Evolutionary conservation across 805 yeast species (phyloP).

Genomic region (Debaryomyces prosopidis): DNA sequence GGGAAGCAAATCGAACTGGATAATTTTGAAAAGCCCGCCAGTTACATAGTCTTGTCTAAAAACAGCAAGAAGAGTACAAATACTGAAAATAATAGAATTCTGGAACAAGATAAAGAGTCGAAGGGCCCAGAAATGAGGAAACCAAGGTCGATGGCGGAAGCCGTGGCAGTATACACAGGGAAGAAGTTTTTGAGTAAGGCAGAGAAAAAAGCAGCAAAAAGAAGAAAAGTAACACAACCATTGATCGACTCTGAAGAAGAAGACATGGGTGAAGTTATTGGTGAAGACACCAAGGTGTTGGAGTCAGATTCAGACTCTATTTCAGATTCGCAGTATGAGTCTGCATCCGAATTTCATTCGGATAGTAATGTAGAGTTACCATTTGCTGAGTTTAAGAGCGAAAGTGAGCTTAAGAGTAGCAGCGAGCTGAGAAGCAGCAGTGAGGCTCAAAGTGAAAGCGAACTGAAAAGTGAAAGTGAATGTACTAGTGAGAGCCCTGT

Average conservation of each 20-base stretch:
- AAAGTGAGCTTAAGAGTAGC: slow-evolving; percentile 2
- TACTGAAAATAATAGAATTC: slow-evolving; percentile 1
- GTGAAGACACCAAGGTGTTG: slow-evolving; percentile 14
- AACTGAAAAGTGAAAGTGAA: neutral
- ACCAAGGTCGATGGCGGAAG: slow-evolving; percentile 57
- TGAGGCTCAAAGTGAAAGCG: slow-evolving; percentile 11
- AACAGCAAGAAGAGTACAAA: slow-evolving; percentile 11
- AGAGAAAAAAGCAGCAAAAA: slow-evolving; percentile 31
- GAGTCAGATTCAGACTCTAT: slow-evolving; percentile 15
- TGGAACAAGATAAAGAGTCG: neutral
- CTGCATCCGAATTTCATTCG: slow-evolving; percentile 31
- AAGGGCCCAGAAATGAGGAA: slow-evolving; percentile 16
- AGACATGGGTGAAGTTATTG: slow-evolving; percentile 18
- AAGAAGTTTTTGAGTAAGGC: slow-evolving; percentile 52
- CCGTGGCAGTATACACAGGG: slow-evolving; percentile 58
- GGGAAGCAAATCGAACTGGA: slow-evolving; percentile 53
- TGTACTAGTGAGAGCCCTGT: slow-evolving; percentile 4
- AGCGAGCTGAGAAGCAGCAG: slow-evolving; percentile 4
- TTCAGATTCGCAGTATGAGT: slow-evolving; percentile 27
- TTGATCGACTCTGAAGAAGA: slow-evolving; percentile 23
- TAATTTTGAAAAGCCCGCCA: slow-evolving; percentile 13
- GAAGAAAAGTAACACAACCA: slow-evolving; percentile 21
- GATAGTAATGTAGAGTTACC: slow-evolving; percentile 13
- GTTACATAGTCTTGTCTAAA: slow-evolving; percentile 12
- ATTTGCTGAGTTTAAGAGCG: slow-evolving; percentile 12